These are phyloP conservation scores for Rasamsonia emersonii DNA, from an alignment of 2,329 filamentous ascomycete species.

Conservation along the genomic window DNA sequence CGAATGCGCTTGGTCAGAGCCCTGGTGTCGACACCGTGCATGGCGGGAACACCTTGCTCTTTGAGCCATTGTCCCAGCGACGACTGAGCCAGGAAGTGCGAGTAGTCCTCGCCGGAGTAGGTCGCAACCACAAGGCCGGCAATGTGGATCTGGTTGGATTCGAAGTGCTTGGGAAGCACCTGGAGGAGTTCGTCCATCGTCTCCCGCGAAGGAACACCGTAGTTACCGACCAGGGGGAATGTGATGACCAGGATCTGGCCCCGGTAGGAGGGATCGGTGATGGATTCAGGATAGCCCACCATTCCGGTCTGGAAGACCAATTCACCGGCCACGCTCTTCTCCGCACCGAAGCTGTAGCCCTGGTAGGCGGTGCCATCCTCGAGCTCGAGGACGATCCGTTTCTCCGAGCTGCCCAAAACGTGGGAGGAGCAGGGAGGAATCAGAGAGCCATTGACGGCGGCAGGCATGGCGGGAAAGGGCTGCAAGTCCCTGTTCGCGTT, in stretches of 20 bases:
- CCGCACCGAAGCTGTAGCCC: conserved; percentile 91
- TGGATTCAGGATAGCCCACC: conserved; percentile 95
- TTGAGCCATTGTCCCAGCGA: conserved; percentile 93
- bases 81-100: conserved; percentile 83
- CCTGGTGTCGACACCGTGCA: conserved; percentile 91
- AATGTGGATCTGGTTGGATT: conserved; percentile 86
- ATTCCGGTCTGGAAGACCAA: conserved; percentile 99
- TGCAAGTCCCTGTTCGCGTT: conserved; percentile 23
- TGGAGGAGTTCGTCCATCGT: conserved; percentile 74
- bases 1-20: conserved; percentile 90
- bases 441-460: conserved; percentile 24
- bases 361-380: conserved; percentile 86
- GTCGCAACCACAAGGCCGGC: conserved; percentile 75
- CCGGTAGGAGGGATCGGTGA: conserved; percentile 80
- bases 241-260: conserved; percentile 96
- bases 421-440: conserved; percentile 54
- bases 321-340: conserved; percentile 91
- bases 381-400: conserved; percentile 78
- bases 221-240: conserved; percentile 93
- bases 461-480: conserved; percentile 19
- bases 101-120: conserved; percentile 91
- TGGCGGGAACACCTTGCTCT: conserved; percentile 86
- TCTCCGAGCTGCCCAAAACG: conserved; percentile 44
- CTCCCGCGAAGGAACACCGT: conserved; percentile 86
- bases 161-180: conserved; percentile 85